Base-by-base conservation (phyloP, 169 alveolate genomes). In the Besnoitia besnoiti region DNA sequence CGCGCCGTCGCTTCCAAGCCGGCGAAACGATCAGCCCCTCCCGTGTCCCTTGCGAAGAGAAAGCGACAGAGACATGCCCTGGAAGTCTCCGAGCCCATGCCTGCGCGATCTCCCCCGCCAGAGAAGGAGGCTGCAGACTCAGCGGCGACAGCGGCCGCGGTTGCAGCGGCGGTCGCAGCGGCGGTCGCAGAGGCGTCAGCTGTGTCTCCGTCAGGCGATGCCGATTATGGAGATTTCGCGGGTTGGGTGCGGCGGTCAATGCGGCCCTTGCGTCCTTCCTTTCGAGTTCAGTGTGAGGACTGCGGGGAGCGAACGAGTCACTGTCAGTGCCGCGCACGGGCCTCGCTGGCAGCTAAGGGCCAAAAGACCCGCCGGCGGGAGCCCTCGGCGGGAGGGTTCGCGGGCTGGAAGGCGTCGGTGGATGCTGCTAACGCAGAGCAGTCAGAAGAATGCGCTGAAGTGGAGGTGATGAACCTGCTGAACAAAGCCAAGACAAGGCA, bases 131-230 rank as follows among this genome's bases (percentile, higher is more conserved):
- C 19, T 7, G 80, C 39, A n/a, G 80, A 50, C 10, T 10, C 62
- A 14, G 62, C 62, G 10, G 62, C 14, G 42, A 16, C 80, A 3
- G 80, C 80, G n/a, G 80, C 80, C 3, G 80, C 80, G 4, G n/a
- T 42, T 16, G 80, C 80, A 24, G 80, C 80, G 10, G 80, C 80
- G 10, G 80, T 35, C n/a, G 80, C 80, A 14, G 80, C 80, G 42
- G 80, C 80, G 21, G 80, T 33, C 10, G 80, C 39, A n/a, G 80
- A 30, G 21, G 80, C 80, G 46, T 1, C n/a, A 1, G 80, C n/a
- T 19, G 80, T 35, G 42, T 67, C 47, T 1, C 80, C 80, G 80
- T 30, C 80, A 8, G 80, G 80, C 80, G 80, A 1, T 4, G 80
- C 39, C 19, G 80, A 37, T 0, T 24, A 30, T 30, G 80, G 12